Percentiles rank a stretch among this genome's conserved stretches.
phyloP scores from a whole-genome alignment of 352 stramenopile genomes.

The Globisporangium irregulare region DNA sequence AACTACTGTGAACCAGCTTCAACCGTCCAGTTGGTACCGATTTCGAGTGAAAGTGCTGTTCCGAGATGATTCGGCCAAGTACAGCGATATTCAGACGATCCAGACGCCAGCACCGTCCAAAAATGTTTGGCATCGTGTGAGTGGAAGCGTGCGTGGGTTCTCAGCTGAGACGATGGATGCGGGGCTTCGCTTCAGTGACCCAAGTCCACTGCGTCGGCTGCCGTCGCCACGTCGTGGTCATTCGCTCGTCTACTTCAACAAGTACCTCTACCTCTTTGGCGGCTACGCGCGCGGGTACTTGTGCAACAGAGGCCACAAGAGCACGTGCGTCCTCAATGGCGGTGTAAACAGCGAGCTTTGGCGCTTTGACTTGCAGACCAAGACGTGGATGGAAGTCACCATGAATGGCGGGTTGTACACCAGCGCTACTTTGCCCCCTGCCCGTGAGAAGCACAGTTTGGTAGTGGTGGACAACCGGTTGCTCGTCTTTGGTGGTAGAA shows the following conservation, averaged over 20 bases:
- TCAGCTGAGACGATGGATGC: slow-evolving; percentile 32
- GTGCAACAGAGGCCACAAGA: slow-evolving; percentile 47
- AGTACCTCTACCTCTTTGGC: slow-evolving; percentile 65
- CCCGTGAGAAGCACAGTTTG: slow-evolving; percentile 63
- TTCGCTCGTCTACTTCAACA: slow-evolving; percentile 43
- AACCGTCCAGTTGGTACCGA: slow-evolving; percentile 35
- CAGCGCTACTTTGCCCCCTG: slow-evolving; percentile 18
- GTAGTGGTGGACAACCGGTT: slow-evolving; percentile 39
- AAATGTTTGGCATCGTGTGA: slow-evolving; percentile 43
- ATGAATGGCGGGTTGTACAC: slow-evolving; percentile 2
- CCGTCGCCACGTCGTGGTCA: slow-evolving; percentile 65
- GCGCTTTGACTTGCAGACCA: slow-evolving; percentile 51
- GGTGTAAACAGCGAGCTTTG: slow-evolving; percentile 70
- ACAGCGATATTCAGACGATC: slow-evolving; percentile 32
- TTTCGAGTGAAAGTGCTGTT: slow-evolving; percentile 56
- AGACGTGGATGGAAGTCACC: slow-evolving; percentile 47
- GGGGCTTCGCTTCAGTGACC: slow-evolving; percentile 29
- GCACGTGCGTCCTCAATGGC: slow-evolving; percentile 30
- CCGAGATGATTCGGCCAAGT: slow-evolving; percentile 31
- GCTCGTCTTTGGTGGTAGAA: slow-evolving; percentile 58
- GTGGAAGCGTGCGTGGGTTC: slow-evolving; percentile 25
- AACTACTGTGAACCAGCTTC: slow-evolving; percentile 25
- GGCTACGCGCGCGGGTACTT: slow-evolving; percentile 53
- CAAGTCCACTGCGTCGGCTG: slow-evolving; percentile 26
- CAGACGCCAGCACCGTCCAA: slow-evolving; percentile 29